phyloP scores from a whole-genome alignment of 2,329 filamentous ascomycete genomes.

The Alternaria rosae region DNA sequence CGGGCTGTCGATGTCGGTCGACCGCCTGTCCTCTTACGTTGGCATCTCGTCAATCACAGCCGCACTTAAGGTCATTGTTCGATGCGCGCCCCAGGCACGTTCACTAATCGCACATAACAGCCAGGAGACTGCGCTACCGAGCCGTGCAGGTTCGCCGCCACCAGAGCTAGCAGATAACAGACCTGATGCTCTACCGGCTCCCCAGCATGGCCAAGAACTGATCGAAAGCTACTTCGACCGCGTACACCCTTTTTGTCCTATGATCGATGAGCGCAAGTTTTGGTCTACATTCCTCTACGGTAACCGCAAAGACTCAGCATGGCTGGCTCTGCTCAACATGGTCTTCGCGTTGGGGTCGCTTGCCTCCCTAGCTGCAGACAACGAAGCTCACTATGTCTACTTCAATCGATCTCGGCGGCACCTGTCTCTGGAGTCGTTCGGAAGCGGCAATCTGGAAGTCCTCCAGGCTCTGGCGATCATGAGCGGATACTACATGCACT shows the following conservation, averaged over 20 bases:
- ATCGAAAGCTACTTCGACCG: conserved; percentile 80
- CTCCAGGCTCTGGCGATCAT: conserved; percentile 75
- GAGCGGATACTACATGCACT: conserved; percentile 79
- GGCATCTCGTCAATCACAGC: conserved; percentile 79
- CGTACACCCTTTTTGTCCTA: conserved; percentile 74
- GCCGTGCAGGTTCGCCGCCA: conserved; percentile 47
- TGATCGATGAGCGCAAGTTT: conserved; percentile 76
- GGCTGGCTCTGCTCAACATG: conserved; percentile 77
- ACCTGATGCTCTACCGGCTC: conserved; percentile 60
- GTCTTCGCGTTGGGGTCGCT: conserved; percentile 79
- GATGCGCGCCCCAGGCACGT: conserved; percentile 60
- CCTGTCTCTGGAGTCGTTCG: conserved; percentile 71
- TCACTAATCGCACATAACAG: conserved; percentile 57
- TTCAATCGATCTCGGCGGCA: conserved; percentile 73
- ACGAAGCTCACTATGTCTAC: conserved; percentile 73
- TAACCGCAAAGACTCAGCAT: conserved; percentile 70
- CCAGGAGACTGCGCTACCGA: conserved; percentile 47
- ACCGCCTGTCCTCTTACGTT: conserved; percentile 70
- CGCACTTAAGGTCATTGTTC: conserved; percentile 73
- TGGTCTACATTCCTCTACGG: conserved; percentile 69
- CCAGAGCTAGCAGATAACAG: conserved; percentile 43
- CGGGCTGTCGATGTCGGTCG: conserved; percentile 68
- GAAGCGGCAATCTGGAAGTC: conserved; percentile 75
- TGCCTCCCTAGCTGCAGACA: conserved; percentile 67
- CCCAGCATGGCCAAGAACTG: conserved; percentile 71